Evolutionary conservation across 768 basidiomycete genomes (phyloP), one percentile per base, ranked within the genome.

Genomic region (Panellus pusillus): DNA sequence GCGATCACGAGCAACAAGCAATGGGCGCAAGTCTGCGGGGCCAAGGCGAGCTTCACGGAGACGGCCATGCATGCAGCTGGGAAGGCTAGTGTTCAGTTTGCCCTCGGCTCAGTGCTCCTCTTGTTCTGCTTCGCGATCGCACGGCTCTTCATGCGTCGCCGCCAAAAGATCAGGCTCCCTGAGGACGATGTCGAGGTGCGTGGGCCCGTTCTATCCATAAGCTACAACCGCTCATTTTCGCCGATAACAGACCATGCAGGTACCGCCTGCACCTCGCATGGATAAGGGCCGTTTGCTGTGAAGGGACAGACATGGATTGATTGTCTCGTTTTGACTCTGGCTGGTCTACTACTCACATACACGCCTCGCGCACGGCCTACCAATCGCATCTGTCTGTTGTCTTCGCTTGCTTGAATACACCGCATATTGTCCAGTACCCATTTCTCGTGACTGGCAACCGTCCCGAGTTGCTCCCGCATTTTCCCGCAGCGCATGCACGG

Each of bases 1-100:
- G 80, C 76, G 32, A 79, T 82, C 69, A 78, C 72, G 17, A 78
- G 74, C 72, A 82, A 82, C 73, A 76, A 68, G 65, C 74, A 80
- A 64, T 82, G 80, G 80, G 73, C 70, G 50, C 66, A 79, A 42
- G 72, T 72, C 44, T 82, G 80, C 67, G 69, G 68, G 55, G 57
- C 62, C 58, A 70, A 64, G 39, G 20, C 49, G 15, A 18, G 51
- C 27, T 32, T 45, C 39, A 31, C 43, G 6, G 15, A 37, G 1
- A 28, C 41, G 20, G 38, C 43, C 1, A 12, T 18, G 8, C n/a
- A 45, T 32, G 38, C 28, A 17, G 43, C 36, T 4, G 48, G 38
- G 0, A 32, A 20, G 44, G 41, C 1, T 17, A 39, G n/a, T 8
- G 19, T 54, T 2, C 48, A 39, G 13, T 19, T 58, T 18, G 44